Conservation (phyloP, 2,329 filamentous ascomycete species). For the Zasmidium angulare region DNA sequence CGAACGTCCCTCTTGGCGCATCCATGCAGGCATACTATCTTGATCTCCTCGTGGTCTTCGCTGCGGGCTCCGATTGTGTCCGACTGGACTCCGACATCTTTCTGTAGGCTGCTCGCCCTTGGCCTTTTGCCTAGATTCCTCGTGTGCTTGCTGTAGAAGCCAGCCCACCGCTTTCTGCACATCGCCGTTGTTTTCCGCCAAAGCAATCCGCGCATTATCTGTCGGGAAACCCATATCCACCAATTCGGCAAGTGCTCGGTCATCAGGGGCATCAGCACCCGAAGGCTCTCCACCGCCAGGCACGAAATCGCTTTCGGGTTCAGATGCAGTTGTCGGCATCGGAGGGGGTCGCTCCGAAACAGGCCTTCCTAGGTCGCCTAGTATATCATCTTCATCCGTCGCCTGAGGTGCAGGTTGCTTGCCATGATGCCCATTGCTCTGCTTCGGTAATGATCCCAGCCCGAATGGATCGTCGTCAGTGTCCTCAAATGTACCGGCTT, state of each 20-base stretch:
- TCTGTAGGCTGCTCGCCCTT: slow-evolving; percentile 34
- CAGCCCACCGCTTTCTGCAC: slow-evolving; percentile 85
- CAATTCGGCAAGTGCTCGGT: slow-evolving; percentile 80
- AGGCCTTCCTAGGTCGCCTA: slow-evolving; percentile 61
- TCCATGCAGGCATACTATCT: slow-evolving; percentile 59
- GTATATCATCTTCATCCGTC: slow-evolving; percentile 59
- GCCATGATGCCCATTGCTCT: slow-evolving; percentile 25
- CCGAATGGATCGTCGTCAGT: slow-evolving; percentile 88
- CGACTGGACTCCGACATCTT: slow-evolving; percentile 19
- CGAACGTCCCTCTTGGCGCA: slow-evolving; percentile 56
- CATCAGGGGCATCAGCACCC: slow-evolving; percentile 37
- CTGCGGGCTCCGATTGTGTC: slow-evolving; percentile 23
- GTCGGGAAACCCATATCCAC: slow-evolving; percentile 92
- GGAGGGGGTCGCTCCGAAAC: slow-evolving; percentile 48
- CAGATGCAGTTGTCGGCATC: slow-evolving; percentile 9
- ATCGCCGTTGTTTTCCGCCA: slow-evolving; percentile 78
- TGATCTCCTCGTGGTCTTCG: slow-evolving; percentile 35
- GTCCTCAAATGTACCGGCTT: slow-evolving; percentile 32
- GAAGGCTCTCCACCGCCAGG: slow-evolving; percentile 5
- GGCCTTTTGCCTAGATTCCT: slow-evolving; percentile 72
- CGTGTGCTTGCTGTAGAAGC: slow-evolving; percentile 87
- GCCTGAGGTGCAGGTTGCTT: slow-evolving; percentile 16
- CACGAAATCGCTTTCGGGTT: slow-evolving; percentile 4
- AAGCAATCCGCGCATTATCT: slow-evolving; percentile 76
- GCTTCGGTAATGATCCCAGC: slow-evolving; percentile 49